Base-by-base conservation (phyloP, 768 basidiomycete genomes). In the Austroboletus festivus region DNA sequence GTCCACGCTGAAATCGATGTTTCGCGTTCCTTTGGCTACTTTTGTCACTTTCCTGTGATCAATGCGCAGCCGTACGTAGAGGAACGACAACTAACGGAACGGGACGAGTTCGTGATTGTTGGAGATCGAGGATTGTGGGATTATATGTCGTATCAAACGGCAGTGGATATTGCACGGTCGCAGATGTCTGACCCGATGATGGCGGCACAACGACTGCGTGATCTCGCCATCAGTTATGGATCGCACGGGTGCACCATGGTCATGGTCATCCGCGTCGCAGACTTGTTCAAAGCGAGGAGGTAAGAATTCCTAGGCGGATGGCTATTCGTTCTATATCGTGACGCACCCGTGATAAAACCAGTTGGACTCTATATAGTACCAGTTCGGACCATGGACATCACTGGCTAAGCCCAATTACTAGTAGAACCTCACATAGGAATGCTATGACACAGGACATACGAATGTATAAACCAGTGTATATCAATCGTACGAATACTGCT, bases 151-250 rank as follows among this genome's bases (percentile, higher is more conserved):
- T 91, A 89, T 62, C 93, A 97, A 66, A 95, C 90, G 0, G 95
- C 96, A 1, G 93, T 98, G 47, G 95, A 98, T 65, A 93, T 98
- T 52, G 94, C 93, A 0, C 79, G 89, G 31, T 79, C 80, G 7
- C 86, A 87, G 58, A 60, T 62, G 13, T 68, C 71, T 16, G 83
- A 88, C 57, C 85, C 86, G 0, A 86, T 87, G 84, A 83, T 93
- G 60, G 96, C 96, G 4, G 92, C 96, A 0, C 94, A 97, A 72
- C 97, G 96, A 71, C 70, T 99, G 35, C 81, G 96, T 40, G 96
- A 99, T 64, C 89, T 97, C 53, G 93, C 96, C 7, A 90, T 99
- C 62, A 92, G 91, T 57, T 97, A 97, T 67, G 96, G 96, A 2
- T 91, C 93, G 16, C 84, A 89, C 46, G 91, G 90, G 13, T 89